phyloP scores from a whole-genome alignment of 2,329 filamentous ascomycete genomes.

The Stenocarpella maydis region DNA sequence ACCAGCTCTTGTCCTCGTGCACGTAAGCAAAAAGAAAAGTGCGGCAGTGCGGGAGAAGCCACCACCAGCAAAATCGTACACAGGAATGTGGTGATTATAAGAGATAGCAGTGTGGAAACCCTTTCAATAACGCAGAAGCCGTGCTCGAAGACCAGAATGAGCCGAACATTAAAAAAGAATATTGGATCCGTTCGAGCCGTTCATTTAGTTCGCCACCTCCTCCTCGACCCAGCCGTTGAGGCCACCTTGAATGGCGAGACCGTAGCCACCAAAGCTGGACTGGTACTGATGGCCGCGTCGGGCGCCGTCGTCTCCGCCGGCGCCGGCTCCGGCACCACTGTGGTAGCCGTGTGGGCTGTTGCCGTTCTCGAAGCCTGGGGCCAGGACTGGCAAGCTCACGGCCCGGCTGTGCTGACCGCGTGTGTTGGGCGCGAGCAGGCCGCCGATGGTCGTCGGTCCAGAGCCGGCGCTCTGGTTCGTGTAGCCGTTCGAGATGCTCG shows the following conservation, averaged over 20 bases:
- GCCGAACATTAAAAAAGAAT: constrained; percentile 39
- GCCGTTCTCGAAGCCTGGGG: constrained; percentile 69
- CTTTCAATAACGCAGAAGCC: constrained; percentile 28
- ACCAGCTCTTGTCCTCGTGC: constrained; percentile 24
- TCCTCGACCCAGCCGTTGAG: constrained; percentile 75
- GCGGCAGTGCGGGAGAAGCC: constrained; percentile 28
- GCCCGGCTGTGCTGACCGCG: constrained; percentile 77
- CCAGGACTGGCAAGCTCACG: constrained; percentile 82
- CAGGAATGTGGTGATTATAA: constrained; percentile 36
- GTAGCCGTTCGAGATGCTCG: constrained; percentile 72
- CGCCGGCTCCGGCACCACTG: constrained; percentile 41
- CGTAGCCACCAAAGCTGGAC: constrained; percentile 68
- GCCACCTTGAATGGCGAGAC: constrained; percentile 69
- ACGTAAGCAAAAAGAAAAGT: constrained; percentile 18
- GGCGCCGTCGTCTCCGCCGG: constrained; percentile 57
- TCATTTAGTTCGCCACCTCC: constrained; percentile 65
- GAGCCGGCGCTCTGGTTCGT: constrained; percentile 59
- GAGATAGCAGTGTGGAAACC: constrained; percentile 33
- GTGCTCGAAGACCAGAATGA: constrained; percentile 32
- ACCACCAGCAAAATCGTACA: constrained; percentile 33
- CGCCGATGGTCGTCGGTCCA: constrained; percentile 75
- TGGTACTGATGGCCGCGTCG: constrained; percentile 73
- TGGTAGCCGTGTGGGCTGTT: constrained; percentile 59
- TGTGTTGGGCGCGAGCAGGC: constrained; percentile 77
- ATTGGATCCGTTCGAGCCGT: constrained; percentile 36